Base-by-base conservation (phyloP, 225 moss, liverwort and hornwort genomes). In the Ulota crispa region DNA sequence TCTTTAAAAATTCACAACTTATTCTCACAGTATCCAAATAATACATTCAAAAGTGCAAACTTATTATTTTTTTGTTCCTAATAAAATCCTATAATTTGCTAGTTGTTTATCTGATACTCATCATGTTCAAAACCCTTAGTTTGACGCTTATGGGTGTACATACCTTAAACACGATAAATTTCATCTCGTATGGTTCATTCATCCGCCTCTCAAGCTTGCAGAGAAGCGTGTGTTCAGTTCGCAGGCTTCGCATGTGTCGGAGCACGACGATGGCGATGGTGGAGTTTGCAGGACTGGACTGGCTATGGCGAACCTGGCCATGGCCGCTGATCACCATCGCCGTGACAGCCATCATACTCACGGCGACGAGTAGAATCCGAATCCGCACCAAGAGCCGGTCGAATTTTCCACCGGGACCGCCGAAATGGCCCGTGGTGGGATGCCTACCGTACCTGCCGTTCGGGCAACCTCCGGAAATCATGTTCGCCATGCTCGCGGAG, bases 341-440 rank as follows among this genome's bases (percentile, higher is more conserved):
- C 8, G 63, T 87, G 52, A 45, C 64, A 19, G 13, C 62, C 56
- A 3, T 80, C 77, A 8, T 24, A 63, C 7, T 72, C 7, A 30
- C 34, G 12, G 41, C 16, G 39, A 59, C 52, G 45, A 53, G 14
- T 3, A 27, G 26, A 47, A 81, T 19, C 0, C 75, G 26, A 47
- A 81, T 19, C 0, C 75, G 43, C 34, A 16, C 43, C 8, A 84
- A 70, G 54, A 65, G 27, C 28, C 73, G 54, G n/a, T 71, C 16
- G 32, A 53, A 77, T 28, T 60, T 81, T 36, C 89, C 89, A 13
- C 89, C 89, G 11, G 89, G 89, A 37, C 89, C 89, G 8, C 85
- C 34, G 43, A 80, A 60, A 83, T 90, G 85, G 87, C 87, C 87
- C 2, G 45, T 90, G 27, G 61, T 90, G 31, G 89, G 89, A 78